A percentile compares a stretch with the other conserved stretches of the same genome.
phyloP scores from a whole-genome alignment of 1,139 yeast species.

The Pichia sp. region DNA sequence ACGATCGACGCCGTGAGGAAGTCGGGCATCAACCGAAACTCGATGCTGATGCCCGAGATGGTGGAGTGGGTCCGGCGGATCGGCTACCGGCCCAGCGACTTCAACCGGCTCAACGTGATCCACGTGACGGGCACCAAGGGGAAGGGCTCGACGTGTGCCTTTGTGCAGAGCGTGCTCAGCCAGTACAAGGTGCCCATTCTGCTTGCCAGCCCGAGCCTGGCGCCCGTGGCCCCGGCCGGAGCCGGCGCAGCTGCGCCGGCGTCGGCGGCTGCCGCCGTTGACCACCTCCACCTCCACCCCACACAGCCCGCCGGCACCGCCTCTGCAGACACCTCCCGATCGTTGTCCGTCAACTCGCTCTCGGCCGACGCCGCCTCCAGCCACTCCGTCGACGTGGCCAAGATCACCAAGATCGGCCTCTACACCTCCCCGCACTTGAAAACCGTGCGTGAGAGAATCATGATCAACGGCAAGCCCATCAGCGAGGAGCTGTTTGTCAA shows the following conservation, averaged over 20 bases:
- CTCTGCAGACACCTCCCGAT: constrained; percentile 7
- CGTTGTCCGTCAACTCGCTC: constrained; percentile 5
- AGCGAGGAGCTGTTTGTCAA: constrained; percentile 74
- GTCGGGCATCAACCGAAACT: constrained; percentile 57
- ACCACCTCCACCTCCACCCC: background rate
- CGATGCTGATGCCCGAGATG: constrained; percentile 79
- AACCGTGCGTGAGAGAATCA: constrained; percentile 86
- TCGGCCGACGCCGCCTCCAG: constrained; percentile 10
- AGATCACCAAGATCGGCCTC: constrained; percentile 65
- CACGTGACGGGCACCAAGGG: constrained; percentile 99
- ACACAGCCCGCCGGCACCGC: too few species aligned
- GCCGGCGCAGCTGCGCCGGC: too few species aligned
- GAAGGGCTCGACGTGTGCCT: constrained; percentile 97
- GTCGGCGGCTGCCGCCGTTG: background rate
- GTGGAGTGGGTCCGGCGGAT: constrained; percentile 84
- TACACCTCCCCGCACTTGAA: constrained; percentile 95
- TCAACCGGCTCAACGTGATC: constrained; percentile 69
- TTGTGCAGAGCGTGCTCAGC: constrained; percentile 71
- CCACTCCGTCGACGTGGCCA: constrained; percentile 16
- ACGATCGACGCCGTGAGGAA: constrained; percentile 77
- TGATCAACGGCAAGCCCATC: constrained; percentile 84
- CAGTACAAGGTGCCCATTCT: constrained; percentile 44
- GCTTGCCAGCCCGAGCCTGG: constrained; percentile 7
- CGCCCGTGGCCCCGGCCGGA: background rate
- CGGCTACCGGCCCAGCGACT: constrained; percentile 70